Evolutionary conservation across 2,329 filamentous ascomycete genomes (phyloP).

Genomic region (Pseudogymnoascus sp.): DNA sequence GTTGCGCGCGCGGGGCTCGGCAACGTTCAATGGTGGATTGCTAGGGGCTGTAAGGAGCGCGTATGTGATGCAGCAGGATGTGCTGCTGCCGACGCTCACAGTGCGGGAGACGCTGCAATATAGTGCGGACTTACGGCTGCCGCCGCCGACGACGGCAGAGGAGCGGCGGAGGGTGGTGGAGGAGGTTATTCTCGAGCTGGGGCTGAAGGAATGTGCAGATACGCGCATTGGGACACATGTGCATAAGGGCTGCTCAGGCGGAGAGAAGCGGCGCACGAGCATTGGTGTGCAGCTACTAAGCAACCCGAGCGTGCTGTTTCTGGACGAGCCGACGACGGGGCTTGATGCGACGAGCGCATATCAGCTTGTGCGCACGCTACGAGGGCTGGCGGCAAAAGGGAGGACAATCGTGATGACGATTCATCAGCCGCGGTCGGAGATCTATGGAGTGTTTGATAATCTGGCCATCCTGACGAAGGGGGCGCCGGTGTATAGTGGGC

Average conservation of each 20-base stretch:
- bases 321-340: constrained; percentile 73
- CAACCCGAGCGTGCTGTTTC: constrained; percentile 68
- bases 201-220: constrained; percentile 67
- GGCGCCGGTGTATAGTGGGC: constrained; percentile 59
- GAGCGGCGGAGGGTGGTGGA: constrained; percentile 60
- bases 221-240: constrained; percentile 63
- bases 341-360: constrained; percentile 70
- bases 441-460: constrained; percentile 69
- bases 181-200: constrained; percentile 66
- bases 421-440: constrained; percentile 70
- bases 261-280: constrained; percentile 67
- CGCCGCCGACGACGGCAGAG: constrained; percentile 48
- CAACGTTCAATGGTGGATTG: constrained; percentile 52
- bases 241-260: constrained; percentile 69
- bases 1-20: constrained; percentile 43
- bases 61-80: constrained; percentile 71
- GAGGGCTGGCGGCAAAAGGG: constrained; percentile 57
- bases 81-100: constrained; percentile 63
- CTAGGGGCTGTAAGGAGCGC: constrained; percentile 50
- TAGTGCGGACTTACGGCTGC: constrained; percentile 62
- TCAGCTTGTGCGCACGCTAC: constrained; percentile 63
- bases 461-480: constrained; percentile 61
- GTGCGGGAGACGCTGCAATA: constrained; percentile 68
- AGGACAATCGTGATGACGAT: constrained; percentile 67
- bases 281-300: constrained; percentile 73